A percentile compares a stretch with the other conserved stretches of the same genome.
Evolutionary conservation across 495 filamentous ascomycete genomes (phyloP).

Genomic region (Pyrenula aspistea): DNA sequence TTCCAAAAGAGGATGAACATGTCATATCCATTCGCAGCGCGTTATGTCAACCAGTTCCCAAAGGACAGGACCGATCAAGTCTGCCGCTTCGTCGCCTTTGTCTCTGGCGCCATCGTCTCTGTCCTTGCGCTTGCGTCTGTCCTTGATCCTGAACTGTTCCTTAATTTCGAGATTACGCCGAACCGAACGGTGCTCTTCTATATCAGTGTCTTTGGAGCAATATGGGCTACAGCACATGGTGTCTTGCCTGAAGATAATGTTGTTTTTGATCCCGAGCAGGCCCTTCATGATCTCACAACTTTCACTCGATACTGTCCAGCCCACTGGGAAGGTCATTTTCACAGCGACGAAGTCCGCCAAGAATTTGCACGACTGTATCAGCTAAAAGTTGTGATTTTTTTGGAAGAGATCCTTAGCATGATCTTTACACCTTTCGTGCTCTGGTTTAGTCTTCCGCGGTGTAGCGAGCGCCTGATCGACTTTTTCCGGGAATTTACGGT

Average conservation of each 20-base stretch:
- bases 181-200: constrained; percentile 80
- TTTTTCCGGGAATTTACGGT: constrained; percentile 97
- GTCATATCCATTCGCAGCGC: constrained; percentile 85
- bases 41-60: constrained; percentile 91
- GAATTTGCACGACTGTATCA: constrained; percentile 87
- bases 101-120: constrained; percentile 72
- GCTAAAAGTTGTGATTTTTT: constrained; percentile 77
- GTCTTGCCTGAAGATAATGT: constrained; percentile 73
- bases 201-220: constrained; percentile 56
- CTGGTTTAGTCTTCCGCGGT: constrained; percentile 76
- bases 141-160: constrained; percentile 78
- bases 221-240: constrained; percentile 72
- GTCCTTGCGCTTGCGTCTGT: constrained; percentile 71
- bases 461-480: constrained; percentile 86
- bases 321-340: constrained; percentile 78
- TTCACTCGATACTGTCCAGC: constrained; percentile 83
- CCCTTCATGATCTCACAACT: constrained; percentile 74
- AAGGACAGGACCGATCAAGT: constrained; percentile 84
- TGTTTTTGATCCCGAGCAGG: constrained; percentile 87
- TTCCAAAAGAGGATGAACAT: constrained; percentile 83
- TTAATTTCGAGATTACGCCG: constrained; percentile 79
- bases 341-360: constrained; percentile 70
- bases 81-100: constrained; percentile 72
- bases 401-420: constrained; percentile 86
- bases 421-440: constrained; percentile 84